Base-by-base conservation (phyloP, 2,329 filamentous ascomycete genomes). In the Colletotrichum caudatum region DNA sequence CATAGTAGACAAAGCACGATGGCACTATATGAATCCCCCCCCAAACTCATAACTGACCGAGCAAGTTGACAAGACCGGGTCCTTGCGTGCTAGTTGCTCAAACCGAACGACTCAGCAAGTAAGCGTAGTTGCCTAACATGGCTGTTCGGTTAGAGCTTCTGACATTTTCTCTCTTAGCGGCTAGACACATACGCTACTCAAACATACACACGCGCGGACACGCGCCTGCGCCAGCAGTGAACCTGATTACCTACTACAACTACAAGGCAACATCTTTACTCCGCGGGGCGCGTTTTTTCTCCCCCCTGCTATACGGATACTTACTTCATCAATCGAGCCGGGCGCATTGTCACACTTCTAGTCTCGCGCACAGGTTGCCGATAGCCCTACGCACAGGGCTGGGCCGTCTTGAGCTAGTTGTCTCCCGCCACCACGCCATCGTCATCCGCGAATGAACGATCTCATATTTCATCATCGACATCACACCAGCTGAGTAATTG, bases 401-500 rank as follows among this genome's bases (percentile, higher is more conserved):
- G 59, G 56, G 61, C 57, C 63, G 50, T 59, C 62, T 66, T 66
- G 60, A 72, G 60, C 60, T 72, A 64, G 65, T 48, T 35, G 12
- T 29, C 53, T 51, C 33, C 44, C 39, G 60, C 48, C 69, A 69
- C 56, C 69, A 61, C 65, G 65, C 66, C 70, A 61, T 69, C 66
- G 39, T 54, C 61, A 58, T 57, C 56, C 71, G 58, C 73, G 73
- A 74, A 74, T 74, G 63, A 73, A 71, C 71, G 57, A 67, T 58
- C 64, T 64, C 61, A 63, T 64, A 74, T 69, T 74, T 71, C 73
- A 73, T 71, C 71, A 73, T 73, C 73, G 44, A 65, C 53, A 60
- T 44, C n/a, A 26, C 59, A 41, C 23, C 48, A 37, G 76, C 76
- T 78, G 75, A 76, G 75, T 77, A 78, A 78, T 77, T 75, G 64